Conservation (phyloP, 352 stramenopile genomes). For the Globisporangium yorkense region DNA sequence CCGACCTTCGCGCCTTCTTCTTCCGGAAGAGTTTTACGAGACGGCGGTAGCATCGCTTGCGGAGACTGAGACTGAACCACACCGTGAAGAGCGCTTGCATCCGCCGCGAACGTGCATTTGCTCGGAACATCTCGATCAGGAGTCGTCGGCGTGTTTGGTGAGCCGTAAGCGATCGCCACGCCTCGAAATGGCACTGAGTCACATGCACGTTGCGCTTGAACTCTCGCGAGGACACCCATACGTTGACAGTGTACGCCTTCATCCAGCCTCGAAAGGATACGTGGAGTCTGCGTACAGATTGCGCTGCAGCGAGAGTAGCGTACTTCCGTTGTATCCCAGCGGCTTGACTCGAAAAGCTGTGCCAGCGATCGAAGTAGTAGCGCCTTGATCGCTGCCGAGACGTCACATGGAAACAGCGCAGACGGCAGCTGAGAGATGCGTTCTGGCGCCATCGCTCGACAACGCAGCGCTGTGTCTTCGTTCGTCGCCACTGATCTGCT, state of each 20-base stretch:
- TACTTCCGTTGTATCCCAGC: slow-evolving; percentile 1
- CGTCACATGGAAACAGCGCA: background rate
- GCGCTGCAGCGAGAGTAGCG: background rate
- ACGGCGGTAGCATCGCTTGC: slow-evolving; percentile 26
- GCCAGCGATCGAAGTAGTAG: slow-evolving; percentile 1
- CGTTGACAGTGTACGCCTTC: slow-evolving; percentile 3
- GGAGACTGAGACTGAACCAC: slow-evolving; percentile 24
- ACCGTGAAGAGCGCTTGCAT: slow-evolving; percentile 12
- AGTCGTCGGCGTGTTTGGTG: background rate
- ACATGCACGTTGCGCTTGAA: background rate
- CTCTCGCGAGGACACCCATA: slow-evolving; percentile 2
- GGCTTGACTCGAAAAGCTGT: background rate
- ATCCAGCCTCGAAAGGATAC: slow-evolving; percentile 2
- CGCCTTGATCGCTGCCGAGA: background rate
- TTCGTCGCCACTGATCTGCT: slow-evolving; percentile 3
- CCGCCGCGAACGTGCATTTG: slow-evolving; percentile 9
- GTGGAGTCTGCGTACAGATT: background rate
- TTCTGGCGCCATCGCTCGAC: background rate
- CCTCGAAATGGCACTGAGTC: slow-evolving; percentile 1
- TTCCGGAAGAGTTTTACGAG: slow-evolving; percentile 39
- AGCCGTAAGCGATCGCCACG: slow-evolving; percentile 2
- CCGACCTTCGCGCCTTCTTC: slow-evolving; percentile 16
- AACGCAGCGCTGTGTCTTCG: slow-evolving; percentile 1
- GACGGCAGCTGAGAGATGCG: background rate
- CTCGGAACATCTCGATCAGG: slow-evolving; percentile 5